Percentiles rank a stretch among this genome's conserved stretches.
These are phyloP conservation scores for Triangularia setosa DNA, from an alignment of 2,329 filamentous ascomycete genomes.

Conservation along the genomic window DNA sequence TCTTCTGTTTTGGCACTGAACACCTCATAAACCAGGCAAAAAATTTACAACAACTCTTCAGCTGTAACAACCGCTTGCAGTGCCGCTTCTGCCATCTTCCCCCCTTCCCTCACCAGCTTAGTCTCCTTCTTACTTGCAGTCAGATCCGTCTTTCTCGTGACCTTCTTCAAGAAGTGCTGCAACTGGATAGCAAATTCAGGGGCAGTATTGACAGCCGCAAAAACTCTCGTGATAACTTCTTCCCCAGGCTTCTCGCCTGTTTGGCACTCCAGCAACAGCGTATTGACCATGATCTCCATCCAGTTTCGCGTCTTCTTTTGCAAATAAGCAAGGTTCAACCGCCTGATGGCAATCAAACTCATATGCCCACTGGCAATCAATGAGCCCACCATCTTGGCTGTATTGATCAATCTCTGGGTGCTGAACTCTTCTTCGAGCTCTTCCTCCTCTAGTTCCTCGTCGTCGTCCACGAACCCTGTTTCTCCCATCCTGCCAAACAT, in stretches of 20 bases:
- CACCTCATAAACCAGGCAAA: background rate
- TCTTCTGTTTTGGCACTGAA: background rate
- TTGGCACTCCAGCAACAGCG: conserved; percentile 65
- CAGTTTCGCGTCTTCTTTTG: conserved; percentile 74
- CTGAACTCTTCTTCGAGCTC: conserved; percentile 44
- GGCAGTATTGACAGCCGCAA: conserved; percentile 59
- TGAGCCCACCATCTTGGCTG: conserved; percentile 52
- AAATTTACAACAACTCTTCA: conserved; percentile 10
- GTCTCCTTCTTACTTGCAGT: conserved; percentile 46
- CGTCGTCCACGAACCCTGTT: conserved; percentile 62
- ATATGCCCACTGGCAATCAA: conserved; percentile 46
- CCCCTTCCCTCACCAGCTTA: conserved; percentile 45
- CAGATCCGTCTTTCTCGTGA: conserved; percentile 63
- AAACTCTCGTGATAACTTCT: conserved; percentile 59
- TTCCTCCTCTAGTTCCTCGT: conserved; percentile 50
- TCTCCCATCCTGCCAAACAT: conserved; percentile 85
- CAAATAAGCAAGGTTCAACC: conserved; percentile 73
- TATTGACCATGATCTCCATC: conserved; percentile 75
- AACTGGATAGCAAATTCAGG: conserved; percentile 69
- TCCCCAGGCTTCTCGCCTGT: conserved; percentile 42
- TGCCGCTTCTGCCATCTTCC: conserved; percentile 39
- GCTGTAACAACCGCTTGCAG: conserved; percentile 30
- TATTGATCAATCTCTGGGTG: conserved; percentile 47
- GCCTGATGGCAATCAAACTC: conserved; percentile 53
- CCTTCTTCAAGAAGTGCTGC: conserved; percentile 74